phyloP scores from a whole-genome alignment of 2,329 filamentous ascomycete genomes.

The Sarocladium strictum region DNA sequence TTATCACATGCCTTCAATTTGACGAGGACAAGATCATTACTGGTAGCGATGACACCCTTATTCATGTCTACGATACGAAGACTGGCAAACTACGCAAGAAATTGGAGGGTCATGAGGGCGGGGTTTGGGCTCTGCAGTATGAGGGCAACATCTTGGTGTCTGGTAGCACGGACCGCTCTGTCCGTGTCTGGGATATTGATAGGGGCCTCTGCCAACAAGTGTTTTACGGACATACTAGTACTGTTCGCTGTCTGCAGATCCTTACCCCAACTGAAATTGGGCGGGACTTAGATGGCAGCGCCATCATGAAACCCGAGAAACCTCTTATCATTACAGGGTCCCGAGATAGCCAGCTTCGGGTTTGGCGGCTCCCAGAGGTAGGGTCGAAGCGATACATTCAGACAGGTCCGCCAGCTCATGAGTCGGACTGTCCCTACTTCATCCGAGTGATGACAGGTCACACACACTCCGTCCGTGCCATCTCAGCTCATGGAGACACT shows the following conservation, averaged over 20 bases:
- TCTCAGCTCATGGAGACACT: constrained; percentile 89
- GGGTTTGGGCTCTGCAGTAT: constrained; percentile 96
- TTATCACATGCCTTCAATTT: constrained; percentile 96
- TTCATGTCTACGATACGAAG: constrained; percentile 96
- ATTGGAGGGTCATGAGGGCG: constrained; percentile 89
- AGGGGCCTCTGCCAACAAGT: constrained; percentile 88
- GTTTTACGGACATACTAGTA: constrained; percentile 96
- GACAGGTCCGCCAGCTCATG: constrained; percentile 65
- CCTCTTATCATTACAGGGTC: constrained; percentile 97
- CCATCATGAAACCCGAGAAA: constrained; percentile 87
- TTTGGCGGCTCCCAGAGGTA: constrained; percentile 86
- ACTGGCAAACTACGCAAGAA: constrained; percentile 79
- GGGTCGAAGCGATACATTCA: constrained; percentile 75
- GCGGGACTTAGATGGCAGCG: constrained; percentile 61
- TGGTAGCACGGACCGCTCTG: constrained; percentile 90
- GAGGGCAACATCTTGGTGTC: constrained; percentile 93
- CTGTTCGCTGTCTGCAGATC: constrained; percentile 91
- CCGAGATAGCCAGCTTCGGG: constrained; percentile 84
- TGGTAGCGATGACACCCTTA: constrained; percentile 94
- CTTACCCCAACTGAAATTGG: constrained; percentile 79
- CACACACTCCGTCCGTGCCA: constrained; percentile 88
- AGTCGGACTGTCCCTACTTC: constrained; percentile 88
- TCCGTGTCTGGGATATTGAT: constrained; percentile 99
- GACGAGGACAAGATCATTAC: constrained; percentile 98
- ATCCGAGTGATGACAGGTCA: constrained; percentile 82